Evolutionary conservation across 805 yeast genomes (phyloP), one percentile per base, ranked within the genome.

Genomic region (Wickerhamiella galacta): DNA sequence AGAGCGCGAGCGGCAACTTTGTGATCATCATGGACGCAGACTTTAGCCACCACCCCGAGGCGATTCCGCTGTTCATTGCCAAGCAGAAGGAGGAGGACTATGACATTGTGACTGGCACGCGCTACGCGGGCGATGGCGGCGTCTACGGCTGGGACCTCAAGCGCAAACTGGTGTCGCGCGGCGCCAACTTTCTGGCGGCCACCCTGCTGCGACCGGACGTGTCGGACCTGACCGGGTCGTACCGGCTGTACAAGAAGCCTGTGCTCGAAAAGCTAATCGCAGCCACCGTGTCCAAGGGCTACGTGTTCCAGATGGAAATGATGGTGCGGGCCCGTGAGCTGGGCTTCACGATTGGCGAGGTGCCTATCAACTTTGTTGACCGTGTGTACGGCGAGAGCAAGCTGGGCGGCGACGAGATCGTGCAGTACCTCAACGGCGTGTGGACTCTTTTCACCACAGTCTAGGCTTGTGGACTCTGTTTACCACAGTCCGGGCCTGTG

Each of bases 301-400:
- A 77, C 46, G 87, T 77, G 26, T 76, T 76, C 69, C 87, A 76
- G 58, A 76, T 76, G 87, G 87, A 76, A 57, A 75, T 76, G 83
- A 74, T 76, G 70, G 87, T 76, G 16, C 68, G 87, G 44, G 87
- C 87, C 25, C 66, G 79, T 50, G 61, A 74, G n/a, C 57, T 73
- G 51, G 75, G 75, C n/a, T 73, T 66, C 57, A 62, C 69, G 12
- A 74, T 76, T 44, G 85, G 77, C 20, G 87, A 76, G 52, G 83
- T 75, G 20, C 85, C 85, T 31, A 76, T 76, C 44, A 66, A 72
- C 39, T 76, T 77, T 47, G 87, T 76, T 25, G 87, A 76, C 56
- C 66, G 87, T 53, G 61, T 76, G 39, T 76, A 76, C 46, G 87
- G 87, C 30, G 85, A 76, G 54, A 64, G 74, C 42, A 76, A 76